phyloP scores from a whole-genome alignment of 1,139 yeast species.

The Geotrichum histeridarum region DNA sequence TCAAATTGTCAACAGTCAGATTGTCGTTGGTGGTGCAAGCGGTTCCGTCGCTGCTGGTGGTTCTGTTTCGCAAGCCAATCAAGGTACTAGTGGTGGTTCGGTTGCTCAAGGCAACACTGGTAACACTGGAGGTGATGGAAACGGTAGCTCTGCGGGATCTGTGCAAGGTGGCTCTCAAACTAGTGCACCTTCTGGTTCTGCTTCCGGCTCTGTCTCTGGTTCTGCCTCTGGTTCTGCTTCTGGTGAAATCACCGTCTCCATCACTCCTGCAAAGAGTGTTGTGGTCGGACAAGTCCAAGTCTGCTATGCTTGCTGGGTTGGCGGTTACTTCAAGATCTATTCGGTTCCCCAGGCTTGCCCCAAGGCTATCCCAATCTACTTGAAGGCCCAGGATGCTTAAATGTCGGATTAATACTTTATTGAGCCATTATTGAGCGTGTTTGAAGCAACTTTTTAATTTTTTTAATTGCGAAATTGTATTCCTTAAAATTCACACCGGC shows the following conservation, averaged over 20 bases:
- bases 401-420: no score
- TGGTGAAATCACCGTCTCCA: not conserved
- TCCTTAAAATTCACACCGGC: no score
- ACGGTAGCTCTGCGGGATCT: not conserved
- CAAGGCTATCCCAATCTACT: not conserved
- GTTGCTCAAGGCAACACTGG: not conserved
- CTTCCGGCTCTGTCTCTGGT: not conserved
- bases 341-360: not conserved
- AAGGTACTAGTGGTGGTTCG: not conserved
- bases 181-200: not conserved
- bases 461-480: no score
- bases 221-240: not conserved
- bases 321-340: conserved; percentile 4
- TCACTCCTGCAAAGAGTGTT: conserved; percentile 1
- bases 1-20: not conserved
- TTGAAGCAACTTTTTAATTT: no score
- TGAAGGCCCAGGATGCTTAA: not conserved
- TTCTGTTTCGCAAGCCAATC: not conserved
- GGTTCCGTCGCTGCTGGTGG: not conserved
- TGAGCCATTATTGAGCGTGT: no score
- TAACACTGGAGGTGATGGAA: not conserved
- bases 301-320: conserved; percentile 4
- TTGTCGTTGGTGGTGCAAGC: not conserved
- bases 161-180: not conserved
- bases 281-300: not conserved